Conservation (phyloP, 306 rosid species). For the Lablab purpureus region DNA sequence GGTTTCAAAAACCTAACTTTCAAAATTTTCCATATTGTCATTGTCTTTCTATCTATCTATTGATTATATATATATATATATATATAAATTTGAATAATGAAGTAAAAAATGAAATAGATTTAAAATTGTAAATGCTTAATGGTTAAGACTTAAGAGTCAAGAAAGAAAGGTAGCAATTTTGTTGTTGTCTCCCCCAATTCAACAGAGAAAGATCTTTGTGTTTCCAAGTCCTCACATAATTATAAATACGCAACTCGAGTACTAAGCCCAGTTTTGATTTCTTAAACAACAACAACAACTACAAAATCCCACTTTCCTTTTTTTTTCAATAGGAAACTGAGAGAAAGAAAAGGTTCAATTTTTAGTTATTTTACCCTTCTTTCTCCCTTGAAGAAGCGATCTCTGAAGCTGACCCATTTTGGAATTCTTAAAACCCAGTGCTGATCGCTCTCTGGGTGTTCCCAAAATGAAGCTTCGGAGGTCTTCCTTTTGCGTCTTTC, state of each 20-base stretch:
- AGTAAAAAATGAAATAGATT: neutral
- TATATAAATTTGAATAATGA: neutral
- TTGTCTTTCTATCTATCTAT: neutral
- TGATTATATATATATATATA: neutral
- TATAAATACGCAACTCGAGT: neutral
- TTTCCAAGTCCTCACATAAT: conserved; percentile 30
- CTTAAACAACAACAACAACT: neutral
- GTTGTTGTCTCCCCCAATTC: conserved; percentile 15
- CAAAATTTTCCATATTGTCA: no score
- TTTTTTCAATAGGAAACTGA: neutral
- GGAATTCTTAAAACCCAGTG: conserved; percentile 33
- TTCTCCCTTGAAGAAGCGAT: conserved; percentile 19
- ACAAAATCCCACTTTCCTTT: conserved; percentile 10
- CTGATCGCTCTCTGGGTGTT: conserved; percentile 30
- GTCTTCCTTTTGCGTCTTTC: conserved; percentile 52
- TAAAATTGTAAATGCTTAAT: neutral
- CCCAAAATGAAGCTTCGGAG: conserved; percentile 68
- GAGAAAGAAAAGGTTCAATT: conserved; percentile 32
- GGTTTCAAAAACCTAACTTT: neutral
- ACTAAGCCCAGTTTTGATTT: neutral
- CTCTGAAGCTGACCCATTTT: conserved; percentile 41
- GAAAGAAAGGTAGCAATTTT: neutral
- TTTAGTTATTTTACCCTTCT: conserved; percentile 1
- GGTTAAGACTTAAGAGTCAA: neutral
- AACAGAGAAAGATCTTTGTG: neutral